A percentile compares a stretch with the other conserved stretches of the same genome.
Conservation (phyloP, 2,329 filamentous ascomycete species). For the Phaeosphaeria sp. region DNA sequence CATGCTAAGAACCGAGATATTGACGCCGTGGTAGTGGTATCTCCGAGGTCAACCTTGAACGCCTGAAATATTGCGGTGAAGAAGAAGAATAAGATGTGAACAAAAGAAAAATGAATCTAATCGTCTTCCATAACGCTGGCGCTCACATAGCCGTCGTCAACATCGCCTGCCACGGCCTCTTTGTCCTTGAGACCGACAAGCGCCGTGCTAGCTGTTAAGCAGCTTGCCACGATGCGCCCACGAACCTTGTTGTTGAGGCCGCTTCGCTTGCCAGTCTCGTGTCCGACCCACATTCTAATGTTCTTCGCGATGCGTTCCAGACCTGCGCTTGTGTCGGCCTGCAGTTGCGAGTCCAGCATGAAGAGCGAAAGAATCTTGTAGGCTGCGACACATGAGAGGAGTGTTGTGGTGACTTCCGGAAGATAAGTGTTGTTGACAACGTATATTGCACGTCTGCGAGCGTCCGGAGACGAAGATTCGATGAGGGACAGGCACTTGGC, state of each 20-base stretch:
- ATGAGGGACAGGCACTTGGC: slow-evolving; percentile 64
- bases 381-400: slow-evolving; percentile 55
- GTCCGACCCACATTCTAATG: slow-evolving; percentile 56
- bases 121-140: slow-evolving; percentile 6
- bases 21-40: background rate
- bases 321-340: slow-evolving; percentile 43
- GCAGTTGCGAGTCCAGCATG: slow-evolving; percentile 39
- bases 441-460: slow-evolving; percentile 47
- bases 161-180: slow-evolving; percentile 16
- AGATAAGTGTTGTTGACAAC: slow-evolving; percentile 51
- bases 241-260: slow-evolving; percentile 49
- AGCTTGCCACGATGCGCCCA: slow-evolving; percentile 49
- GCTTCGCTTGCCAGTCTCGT: slow-evolving; percentile 49
- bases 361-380: slow-evolving; percentile 51
- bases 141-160: slow-evolving; percentile 30
- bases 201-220: slow-evolving; percentile 51
- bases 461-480: slow-evolving; percentile 43
- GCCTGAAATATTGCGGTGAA: background rate
- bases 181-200: slow-evolving; percentile 47
- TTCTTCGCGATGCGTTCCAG: slow-evolving; percentile 53
- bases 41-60: background rate
- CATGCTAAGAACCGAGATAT: background rate
- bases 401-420: slow-evolving; percentile 48
- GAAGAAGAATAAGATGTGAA: background rate
- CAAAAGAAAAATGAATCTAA: background rate